Base-by-base conservation (phyloP, 176 grass and related monocot species). In the Bromus sterilis region DNA sequence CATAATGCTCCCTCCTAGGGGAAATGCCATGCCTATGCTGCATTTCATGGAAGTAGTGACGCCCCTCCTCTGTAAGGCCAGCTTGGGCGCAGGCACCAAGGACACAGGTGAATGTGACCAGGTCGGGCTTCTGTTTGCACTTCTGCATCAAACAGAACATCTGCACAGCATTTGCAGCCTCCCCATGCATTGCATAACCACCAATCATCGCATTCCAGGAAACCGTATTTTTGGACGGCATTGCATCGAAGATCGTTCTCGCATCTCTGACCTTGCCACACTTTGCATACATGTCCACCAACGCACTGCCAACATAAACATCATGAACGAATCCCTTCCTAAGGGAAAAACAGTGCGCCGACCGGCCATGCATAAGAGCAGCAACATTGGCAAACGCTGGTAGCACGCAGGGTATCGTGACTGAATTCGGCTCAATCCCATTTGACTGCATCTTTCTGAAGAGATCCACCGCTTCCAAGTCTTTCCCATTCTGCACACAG, bases 181-280 rank as follows among this genome's bases (percentile, higher is more conserved):
- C 88, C 21, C 93, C 87, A 20, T 95, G 87, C 89, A 95, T 95
- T 62, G 93, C 87, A 62, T 95, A 95, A 8, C 87, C 93, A 43
- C 89, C 82, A 32, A 95, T 74, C 82, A 92, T 95, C 3, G 89
- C 93, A 83, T 95, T 95, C 93, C 93, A 95, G 24, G 93, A 92
- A 4, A 92, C 89, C 25, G 81, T 81, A 65, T 91, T 94, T 74
- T 84, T 82, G 1, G 15, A 82, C 53, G 51, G 67, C 81, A 94
- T 91, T 6, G 69, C 78, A 49, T 95, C 89, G 66, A 95, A 95
- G 28, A 92, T 56, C 3, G 18, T 48, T 34, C 84, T 84, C 1
- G 89, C 93, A 86, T 91, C 75, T 46, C 29, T 74, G 44, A 95
- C 86, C 80, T 80, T 85, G 37, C 93, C 93, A 59, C 89, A 95